A percentile compares a stretch with the other conserved stretches of the same genome.
phyloP scores from a whole-genome alignment of 768 basidiomycete species.

The Lyophyllum shimeji region DNA sequence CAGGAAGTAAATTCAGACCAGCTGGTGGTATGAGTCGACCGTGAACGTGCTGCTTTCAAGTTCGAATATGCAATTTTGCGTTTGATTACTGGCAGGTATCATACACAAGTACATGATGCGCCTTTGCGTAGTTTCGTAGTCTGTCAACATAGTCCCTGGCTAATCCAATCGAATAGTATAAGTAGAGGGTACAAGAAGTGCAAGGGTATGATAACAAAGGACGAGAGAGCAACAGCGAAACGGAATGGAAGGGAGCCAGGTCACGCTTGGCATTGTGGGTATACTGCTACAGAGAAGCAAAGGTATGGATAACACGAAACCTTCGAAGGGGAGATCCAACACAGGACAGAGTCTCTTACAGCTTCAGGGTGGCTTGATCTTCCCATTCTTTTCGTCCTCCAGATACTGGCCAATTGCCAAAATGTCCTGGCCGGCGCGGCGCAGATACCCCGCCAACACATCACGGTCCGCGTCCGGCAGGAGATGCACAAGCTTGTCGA shows the following conservation, averaged over 20 bases:
- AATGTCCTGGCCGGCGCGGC: constrained; percentile 75
- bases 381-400: constrained; percentile 80
- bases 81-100: background rate
- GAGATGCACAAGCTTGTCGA: constrained; percentile 69
- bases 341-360: background rate
- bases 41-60: no score
- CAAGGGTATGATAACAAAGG: background rate
- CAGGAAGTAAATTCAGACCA: constrained; percentile 19
- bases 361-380: constrained; percentile 29
- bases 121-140: background rate
- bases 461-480: constrained; percentile 71
- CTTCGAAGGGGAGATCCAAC: background rate
- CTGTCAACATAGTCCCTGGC: background rate
- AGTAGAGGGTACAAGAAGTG: background rate
- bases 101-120: constrained; percentile 13
- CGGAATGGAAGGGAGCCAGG: constrained; percentile 1
- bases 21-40: constrained; percentile 10
- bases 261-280: no score
- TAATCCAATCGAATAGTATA: background rate
- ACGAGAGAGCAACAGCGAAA: background rate
- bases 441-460: constrained; percentile 70
- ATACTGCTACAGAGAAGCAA: background rate
- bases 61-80: no score
- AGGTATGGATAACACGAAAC: constrained; percentile 8
- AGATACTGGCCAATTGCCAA: constrained; percentile 85